These are phyloP conservation scores for Termitomyces sp. DNA, from an alignment of 768 basidiomycete species.

Conservation along the genomic window DNA sequence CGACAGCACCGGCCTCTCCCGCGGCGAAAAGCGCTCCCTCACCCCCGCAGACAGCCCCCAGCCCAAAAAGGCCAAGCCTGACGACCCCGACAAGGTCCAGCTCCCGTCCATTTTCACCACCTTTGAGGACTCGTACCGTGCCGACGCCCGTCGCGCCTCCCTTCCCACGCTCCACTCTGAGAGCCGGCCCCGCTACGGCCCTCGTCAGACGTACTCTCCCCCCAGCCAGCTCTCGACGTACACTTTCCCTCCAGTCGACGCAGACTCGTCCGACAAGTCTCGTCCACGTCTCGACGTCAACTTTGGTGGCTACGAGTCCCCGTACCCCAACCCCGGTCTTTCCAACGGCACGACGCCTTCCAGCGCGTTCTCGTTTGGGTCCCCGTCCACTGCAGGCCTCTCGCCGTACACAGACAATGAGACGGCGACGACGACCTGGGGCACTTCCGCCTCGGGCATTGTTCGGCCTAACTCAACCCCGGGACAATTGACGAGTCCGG, in stretches of 20 bases:
- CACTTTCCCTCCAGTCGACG: constrained; percentile 53
- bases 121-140: constrained; percentile 58
- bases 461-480: constrained; percentile 68
- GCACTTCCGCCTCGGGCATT: constrained; percentile 51
- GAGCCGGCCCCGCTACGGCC: not conserved
- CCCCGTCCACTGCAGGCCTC: constrained; percentile 41
- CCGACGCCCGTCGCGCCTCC: constrained; percentile 51
- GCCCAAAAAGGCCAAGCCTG: constrained; percentile 45
- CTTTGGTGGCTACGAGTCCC: constrained; percentile 44
- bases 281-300: constrained; percentile 51
- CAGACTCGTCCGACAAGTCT: constrained; percentile 32
- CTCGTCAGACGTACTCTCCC: constrained; percentile 47
- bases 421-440: constrained; percentile 54
- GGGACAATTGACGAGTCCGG: constrained; percentile 49
- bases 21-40: constrained; percentile 55
- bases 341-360: constrained; percentile 51
- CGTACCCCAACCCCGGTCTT: constrained; percentile 46
- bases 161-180: constrained; percentile 57
- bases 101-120: constrained; percentile 72
- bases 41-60: constrained; percentile 56
- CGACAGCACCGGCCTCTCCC: constrained; percentile 58
- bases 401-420: constrained; percentile 46
- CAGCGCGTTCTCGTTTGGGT: constrained; percentile 45
- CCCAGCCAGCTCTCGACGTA: constrained; percentile 41
- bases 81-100: constrained; percentile 49